Percentiles rank a stretch among this genome's conserved stretches.
Evolutionary conservation across 2,329 filamentous ascomycete genomes (phyloP).

Genomic region (Nakataea oryzae): DNA sequence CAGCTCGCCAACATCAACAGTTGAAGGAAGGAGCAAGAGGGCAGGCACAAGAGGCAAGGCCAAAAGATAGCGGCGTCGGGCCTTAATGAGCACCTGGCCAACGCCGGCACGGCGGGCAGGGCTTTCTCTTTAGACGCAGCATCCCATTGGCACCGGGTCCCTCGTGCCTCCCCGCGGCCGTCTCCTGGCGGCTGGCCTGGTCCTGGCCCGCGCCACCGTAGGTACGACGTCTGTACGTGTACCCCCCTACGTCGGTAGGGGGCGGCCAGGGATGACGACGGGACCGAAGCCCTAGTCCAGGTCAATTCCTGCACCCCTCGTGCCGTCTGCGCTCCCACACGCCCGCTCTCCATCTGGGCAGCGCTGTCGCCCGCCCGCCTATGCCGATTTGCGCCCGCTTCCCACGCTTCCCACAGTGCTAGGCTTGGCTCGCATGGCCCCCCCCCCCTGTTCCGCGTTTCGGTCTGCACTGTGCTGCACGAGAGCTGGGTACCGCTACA

Average conservation of each 20-base stretch:
- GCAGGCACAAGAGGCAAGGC: neutral
- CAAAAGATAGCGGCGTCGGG: neutral
- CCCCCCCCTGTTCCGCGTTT: neutral
- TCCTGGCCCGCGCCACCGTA: neutral
- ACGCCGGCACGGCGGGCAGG: neutral
- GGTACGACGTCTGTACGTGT: neutral
- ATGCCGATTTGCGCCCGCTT: neutral
- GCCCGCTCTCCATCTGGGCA: neutral
- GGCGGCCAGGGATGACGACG: neutral
- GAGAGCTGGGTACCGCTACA: neutral
- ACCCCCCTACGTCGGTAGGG: neutral
- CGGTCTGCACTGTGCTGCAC: neutral
- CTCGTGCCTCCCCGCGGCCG: neutral
- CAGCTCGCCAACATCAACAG: neutral
- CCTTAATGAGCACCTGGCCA: neutral
- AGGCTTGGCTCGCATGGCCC: neutral
- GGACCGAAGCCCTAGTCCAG: neutral
- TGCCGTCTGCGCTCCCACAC: neutral
- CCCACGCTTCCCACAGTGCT: neutral
- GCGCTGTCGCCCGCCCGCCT: neutral
- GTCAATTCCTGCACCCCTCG: neutral
- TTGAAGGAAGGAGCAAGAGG: neutral
- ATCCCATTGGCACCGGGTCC: neutral
- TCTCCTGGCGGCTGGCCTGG: neutral
- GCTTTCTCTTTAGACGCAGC: neutral